Evolutionary conservation across 148 eudicot genomes (phyloP).

Genomic region (Linanthus parryae): DNA sequence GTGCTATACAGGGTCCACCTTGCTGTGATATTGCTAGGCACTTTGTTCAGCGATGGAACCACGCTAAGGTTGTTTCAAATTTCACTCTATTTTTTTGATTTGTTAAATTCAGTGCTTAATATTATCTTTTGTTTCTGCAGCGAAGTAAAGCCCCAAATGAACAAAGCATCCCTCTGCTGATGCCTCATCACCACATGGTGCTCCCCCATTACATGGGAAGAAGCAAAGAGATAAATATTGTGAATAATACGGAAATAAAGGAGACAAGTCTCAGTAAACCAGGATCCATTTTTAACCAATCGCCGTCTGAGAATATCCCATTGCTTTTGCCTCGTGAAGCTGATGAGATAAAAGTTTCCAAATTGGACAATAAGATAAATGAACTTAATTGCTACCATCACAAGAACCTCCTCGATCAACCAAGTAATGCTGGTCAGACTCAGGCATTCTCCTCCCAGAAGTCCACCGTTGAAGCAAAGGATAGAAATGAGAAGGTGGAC

Average conservation of each 20-base stretch:
- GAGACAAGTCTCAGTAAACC: conserved; percentile 32
- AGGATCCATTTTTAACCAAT: conserved; percentile 58
- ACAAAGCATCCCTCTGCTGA: conserved; percentile 80
- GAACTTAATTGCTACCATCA: background rate
- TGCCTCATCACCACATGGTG: conserved; percentile 98
- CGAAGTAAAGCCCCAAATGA: conserved; percentile 96
- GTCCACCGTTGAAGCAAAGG: conserved; percentile 47
- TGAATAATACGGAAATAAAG: conserved; percentile 23
- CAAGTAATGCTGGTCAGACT: conserved; percentile 40
- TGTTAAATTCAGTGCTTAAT: background rate
- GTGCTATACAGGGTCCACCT: conserved; percentile 95
- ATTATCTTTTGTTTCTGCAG: conserved; percentile 34
- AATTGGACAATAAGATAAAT: conserved; percentile 32
- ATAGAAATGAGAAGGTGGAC: conserved; percentile 65
- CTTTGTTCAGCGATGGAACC: conserved; percentile 98
- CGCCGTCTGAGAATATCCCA: conserved; percentile 77
- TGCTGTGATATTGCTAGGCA: conserved; percentile 95
- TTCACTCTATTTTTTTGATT: background rate
- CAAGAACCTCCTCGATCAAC: conserved; percentile 6
- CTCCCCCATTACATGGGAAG: conserved; percentile 94
- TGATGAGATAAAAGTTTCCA: conserved; percentile 35
- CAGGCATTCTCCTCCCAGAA: conserved; percentile 42
- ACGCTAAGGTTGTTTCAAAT: conserved; percentile 68
- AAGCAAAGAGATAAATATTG: conserved; percentile 36
- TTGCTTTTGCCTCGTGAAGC: conserved; percentile 82